Conservation (phyloP, 2,329 filamentous ascomycete genomes). For the Hymenoscyphus albidus region DNA sequence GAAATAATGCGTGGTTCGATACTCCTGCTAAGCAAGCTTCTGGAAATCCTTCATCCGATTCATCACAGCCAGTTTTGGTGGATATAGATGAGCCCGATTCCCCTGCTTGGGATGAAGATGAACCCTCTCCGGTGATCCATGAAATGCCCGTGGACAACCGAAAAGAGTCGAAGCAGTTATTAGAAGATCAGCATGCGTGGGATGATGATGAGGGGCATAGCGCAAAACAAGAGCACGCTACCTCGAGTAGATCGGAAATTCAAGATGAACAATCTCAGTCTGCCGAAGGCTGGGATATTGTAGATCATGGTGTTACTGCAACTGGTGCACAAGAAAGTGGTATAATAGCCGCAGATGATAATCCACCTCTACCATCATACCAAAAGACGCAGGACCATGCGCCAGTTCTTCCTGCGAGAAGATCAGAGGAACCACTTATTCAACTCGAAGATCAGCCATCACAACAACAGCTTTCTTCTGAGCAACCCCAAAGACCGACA, state of each 20-base stretch:
- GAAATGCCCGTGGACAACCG: slow-evolving; percentile 22
- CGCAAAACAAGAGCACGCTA: not conserved
- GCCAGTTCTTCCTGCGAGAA: slow-evolving; percentile 30
- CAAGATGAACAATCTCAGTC: slow-evolving; percentile 21
- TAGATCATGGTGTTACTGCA: slow-evolving; percentile 25
- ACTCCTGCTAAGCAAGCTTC: slow-evolving; percentile 16
- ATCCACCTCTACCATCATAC: slow-evolving; percentile 2
- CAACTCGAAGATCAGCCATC: not conserved
- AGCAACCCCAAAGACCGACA: slow-evolving; percentile 28
- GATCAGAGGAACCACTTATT: slow-evolving; percentile 18
- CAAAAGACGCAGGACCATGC: slow-evolving; percentile 20
- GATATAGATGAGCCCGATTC: slow-evolving; percentile 32
- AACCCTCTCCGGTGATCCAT: slow-evolving; percentile 18
- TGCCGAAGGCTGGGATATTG: slow-evolving; percentile 30
- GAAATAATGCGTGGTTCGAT: slow-evolving; percentile 30
- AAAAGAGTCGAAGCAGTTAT: slow-evolving; percentile 22
- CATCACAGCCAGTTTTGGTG: slow-evolving; percentile 26
- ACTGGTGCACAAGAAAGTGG: slow-evolving; percentile 27
- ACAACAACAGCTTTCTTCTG: slow-evolving; percentile 22
- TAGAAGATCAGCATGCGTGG: slow-evolving; percentile 32
- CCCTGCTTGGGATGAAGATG: slow-evolving; percentile 35
- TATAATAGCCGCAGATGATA: slow-evolving; percentile 19
- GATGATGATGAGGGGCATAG: slow-evolving; percentile 24
- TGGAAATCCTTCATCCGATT: slow-evolving; percentile 14
- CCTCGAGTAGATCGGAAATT: slow-evolving; percentile 5